Percentiles rank a stretch among this genome's conserved stretches.
Conservation (phyloP, 441 rosid genomes). For the Adansonia rubrostipa region DNA sequence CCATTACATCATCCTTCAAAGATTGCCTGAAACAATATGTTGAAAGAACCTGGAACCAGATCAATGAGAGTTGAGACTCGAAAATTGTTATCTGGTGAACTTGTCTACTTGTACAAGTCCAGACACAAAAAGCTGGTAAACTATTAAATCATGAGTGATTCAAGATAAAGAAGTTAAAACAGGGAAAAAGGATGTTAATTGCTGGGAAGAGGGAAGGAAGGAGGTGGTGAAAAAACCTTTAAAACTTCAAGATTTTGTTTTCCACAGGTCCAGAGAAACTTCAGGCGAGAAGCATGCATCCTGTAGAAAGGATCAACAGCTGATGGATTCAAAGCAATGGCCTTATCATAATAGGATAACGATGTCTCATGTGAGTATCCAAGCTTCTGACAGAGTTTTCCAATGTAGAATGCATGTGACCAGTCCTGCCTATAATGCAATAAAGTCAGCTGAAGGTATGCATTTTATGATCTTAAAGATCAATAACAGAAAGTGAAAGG, state of each 20-base stretch:
- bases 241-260: constrained; percentile 70
- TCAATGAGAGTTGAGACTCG: constrained; percentile 20
- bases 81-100: not conserved
- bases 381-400: constrained; percentile 96
- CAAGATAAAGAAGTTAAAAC: constrained; percentile 1
- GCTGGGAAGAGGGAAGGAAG: constrained; percentile 18
- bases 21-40: constrained; percentile 67
- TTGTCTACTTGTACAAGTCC: constrained; percentile 25
- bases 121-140: constrained; percentile 22
- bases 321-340: constrained; percentile 79
- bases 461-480: constrained; percentile 29
- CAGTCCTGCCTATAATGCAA: constrained; percentile 81
- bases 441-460: constrained; percentile 25
- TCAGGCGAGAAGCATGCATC: constrained; percentile 97
- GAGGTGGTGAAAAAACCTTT: constrained; percentile 55
- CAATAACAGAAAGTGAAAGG: constrained; percentile 29
- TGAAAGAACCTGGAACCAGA: constrained; percentile 63
- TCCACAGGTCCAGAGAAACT: constrained; percentile 76
- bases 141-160: not conserved
- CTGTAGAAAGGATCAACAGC: constrained; percentile 97
- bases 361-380: constrained; percentile 67
- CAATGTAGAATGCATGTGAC: constrained; percentile 98
- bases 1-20: constrained; percentile 60
- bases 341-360: constrained; percentile 78
- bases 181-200: constrained; percentile 19